Evolutionary conservation across 192 early-diverging fungal genomes (phyloP).

Genomic region (Rhizoclosmatium globosum): DNA sequence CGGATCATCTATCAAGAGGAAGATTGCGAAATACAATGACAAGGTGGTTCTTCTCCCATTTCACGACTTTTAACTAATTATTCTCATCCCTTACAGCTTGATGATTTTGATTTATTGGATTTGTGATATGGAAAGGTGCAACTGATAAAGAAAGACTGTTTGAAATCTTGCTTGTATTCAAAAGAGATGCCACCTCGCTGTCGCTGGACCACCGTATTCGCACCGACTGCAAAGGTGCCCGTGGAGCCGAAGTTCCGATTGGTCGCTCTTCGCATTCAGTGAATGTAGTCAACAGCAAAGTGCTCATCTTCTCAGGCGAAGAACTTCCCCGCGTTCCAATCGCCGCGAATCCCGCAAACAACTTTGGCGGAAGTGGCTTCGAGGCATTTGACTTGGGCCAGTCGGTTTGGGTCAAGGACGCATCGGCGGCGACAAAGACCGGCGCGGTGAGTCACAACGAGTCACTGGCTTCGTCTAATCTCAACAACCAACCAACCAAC

Average conservation of each 20-base stretch:
- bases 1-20: constrained; percentile 95
- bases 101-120: constrained; percentile 89
- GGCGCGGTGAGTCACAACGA: neutral
- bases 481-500: neutral
- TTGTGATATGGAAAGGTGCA: neutral
- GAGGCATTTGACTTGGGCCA: neutral
- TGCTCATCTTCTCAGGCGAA: neutral
- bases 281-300: neutral
- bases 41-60: constrained; percentile 34
- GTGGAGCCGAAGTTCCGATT: constrained; percentile 4
- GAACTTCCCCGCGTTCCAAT: neutral
- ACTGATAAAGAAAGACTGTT: too few species aligned
- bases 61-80: neutral
- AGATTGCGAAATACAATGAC: constrained; percentile 85
- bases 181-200: neutral
- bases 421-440: neutral
- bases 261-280: constrained; percentile 1
- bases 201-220: neutral
- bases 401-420: neutral
- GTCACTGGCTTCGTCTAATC: neutral
- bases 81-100: constrained; percentile 60
- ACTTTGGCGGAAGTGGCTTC: neutral
- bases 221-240: neutral
- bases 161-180: neutral
- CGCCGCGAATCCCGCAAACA: neutral